Conservation (phyloP, 305 asterid species). For the Withania somnifera region DNA sequence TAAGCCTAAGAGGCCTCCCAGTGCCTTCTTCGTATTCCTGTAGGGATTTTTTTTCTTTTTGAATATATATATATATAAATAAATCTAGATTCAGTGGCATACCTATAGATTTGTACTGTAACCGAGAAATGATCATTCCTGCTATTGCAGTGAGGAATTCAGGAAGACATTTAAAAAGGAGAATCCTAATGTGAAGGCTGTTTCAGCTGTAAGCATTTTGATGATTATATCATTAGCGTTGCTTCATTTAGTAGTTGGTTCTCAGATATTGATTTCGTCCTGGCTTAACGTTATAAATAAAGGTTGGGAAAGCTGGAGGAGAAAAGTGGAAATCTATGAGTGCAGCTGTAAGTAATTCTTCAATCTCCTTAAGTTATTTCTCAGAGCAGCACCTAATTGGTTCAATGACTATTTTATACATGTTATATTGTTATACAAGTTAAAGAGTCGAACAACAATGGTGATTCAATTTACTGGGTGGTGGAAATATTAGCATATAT, state of each 20-base stretch:
- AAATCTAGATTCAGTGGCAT: background rate
- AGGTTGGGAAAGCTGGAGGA: conserved; percentile 49
- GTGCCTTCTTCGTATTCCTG: conserved; percentile 95
- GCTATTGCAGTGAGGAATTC: conserved; percentile 53
- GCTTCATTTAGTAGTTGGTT: no score
- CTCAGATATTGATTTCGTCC: background rate
- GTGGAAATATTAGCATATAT: background rate
- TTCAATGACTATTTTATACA: background rate
- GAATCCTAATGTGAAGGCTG: conserved; percentile 72
- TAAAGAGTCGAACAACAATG: background rate
- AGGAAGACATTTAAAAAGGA: conserved; percentile 60
- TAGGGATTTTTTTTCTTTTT: conserved; percentile 19
- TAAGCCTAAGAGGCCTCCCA: conserved; percentile 93
- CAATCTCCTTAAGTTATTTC: background rate
- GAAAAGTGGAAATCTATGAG: conserved; percentile 72
- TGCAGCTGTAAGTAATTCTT: background rate
- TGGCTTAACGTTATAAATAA: conserved; percentile 4
- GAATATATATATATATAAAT: background rate
- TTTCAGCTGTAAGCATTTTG: conserved; percentile 4
- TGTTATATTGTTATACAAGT: background rate
- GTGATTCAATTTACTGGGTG: background rate
- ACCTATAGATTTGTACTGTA: background rate
- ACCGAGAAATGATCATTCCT: background rate
- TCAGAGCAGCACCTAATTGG: background rate
- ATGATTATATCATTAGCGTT: no score